Evolutionary conservation across 164 flowering plant genomes (phyloP), one percentile per base, ranked within the genome.

Genomic region (Umbellularia californica): DNA sequence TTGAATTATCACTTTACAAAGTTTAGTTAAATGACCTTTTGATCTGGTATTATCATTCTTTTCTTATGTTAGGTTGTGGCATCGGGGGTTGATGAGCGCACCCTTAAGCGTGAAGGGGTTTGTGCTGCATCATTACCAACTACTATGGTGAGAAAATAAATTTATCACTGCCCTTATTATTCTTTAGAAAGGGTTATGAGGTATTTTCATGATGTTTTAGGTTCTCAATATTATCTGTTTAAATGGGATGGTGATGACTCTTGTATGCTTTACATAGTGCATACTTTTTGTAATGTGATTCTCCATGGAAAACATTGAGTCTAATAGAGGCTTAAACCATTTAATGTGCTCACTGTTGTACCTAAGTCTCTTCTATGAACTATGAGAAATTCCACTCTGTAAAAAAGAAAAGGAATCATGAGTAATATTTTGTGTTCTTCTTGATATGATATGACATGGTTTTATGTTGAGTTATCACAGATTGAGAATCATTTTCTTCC

Each of bases 111-210:
- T 80, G 99, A 95, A 79, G 99, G 99, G 47, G 99, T 95, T 65
- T 95, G 99, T 82, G 99, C 99, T 79, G 99, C 99, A 75, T 95
- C 99, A 75, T 82, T 95, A 47, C 99, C 99, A 6, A 95, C 99
- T 60, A 95, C 99, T 55, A 95, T 95, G 99, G 99, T 93, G 83
- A 82, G 70, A 30, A 20, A 5, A 55, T 3, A 55, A 20, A 55
- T 15, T 55, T 55, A 55, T 55, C 60, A 3, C 17, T 41, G 60
- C 20, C 5, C 20, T 15, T 5, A 2, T 20, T 14, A 15, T 55
- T 55, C 60, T 55, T 20, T 55, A 20, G n/a, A 55, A 55, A 20
- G n/a, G 60, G 60, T 55, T 19, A 20, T 55, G 20, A 14, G 17
- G 60, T 55, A 55, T 55, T 55, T 6, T 55, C 60, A 55, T 55